A percentile compares a stretch with the other conserved stretches of the same genome.
Evolutionary conservation across 2,329 filamentous ascomycete species (phyloP).

Genomic region (Apiospora hydei): DNA sequence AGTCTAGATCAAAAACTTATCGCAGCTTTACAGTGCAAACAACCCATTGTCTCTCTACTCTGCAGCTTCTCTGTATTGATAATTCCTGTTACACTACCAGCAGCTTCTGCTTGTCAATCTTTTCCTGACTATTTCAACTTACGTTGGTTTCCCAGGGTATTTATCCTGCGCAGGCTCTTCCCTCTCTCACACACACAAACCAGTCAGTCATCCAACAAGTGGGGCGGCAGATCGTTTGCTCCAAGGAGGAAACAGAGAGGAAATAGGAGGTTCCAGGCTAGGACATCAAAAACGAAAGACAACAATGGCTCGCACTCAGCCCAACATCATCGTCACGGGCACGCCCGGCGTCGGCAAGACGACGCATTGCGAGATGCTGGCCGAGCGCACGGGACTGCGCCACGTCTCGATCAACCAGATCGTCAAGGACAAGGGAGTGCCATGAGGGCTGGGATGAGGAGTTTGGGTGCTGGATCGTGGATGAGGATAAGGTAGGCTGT

Average conservation of each 20-base stretch:
- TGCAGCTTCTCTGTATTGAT: background rate
- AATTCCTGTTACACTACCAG: background rate
- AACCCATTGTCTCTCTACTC: background rate
- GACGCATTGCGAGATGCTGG: slow-evolving; percentile 84
- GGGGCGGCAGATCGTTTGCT: background rate
- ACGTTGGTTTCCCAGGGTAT: too few relatives aligned
- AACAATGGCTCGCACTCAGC: slow-evolving; percentile 57
- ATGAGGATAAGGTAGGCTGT: slow-evolving; percentile 87
- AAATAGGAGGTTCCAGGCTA: background rate
- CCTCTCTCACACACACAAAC: background rate
- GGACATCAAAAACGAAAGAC: background rate
- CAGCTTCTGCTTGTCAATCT: background rate
- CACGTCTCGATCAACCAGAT: slow-evolving; percentile 91
- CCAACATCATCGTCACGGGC: slow-evolving; percentile 94
- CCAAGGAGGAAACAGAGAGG: background rate
- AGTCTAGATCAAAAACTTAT: background rate
- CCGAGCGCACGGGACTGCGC: slow-evolving; percentile 76
- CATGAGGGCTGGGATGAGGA: slow-evolving; percentile 90
- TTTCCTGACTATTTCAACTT: background rate
- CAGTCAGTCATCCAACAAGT: background rate
- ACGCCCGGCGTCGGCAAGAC: slow-evolving; percentile 97
- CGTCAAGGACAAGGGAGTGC: slow-evolving; percentile 84
- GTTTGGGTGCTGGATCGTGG: slow-evolving; percentile 87
- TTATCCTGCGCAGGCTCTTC: background rate
- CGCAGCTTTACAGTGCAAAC: background rate